Evolutionary conservation across 106 monocot genomes (phyloP), one percentile per base, ranked within the genome.

Genomic region (Dendrobium chrysotoxum): DNA sequence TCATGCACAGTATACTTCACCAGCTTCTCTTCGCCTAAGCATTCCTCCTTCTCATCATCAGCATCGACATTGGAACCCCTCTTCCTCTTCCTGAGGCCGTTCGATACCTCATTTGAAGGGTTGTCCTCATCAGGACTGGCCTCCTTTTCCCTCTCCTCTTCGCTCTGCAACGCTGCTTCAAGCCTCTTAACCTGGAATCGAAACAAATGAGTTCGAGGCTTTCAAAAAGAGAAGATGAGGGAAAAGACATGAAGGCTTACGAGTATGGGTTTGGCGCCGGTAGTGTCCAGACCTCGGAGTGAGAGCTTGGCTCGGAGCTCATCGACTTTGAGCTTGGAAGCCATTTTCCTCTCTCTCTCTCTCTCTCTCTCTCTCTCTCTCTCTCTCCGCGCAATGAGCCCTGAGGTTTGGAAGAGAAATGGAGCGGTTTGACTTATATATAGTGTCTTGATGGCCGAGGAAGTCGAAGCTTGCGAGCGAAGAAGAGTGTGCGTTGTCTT

Each of bases 281-380:
- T 21, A 25, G 81, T 64, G 78, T 85, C 83, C 77, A 91, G 83
- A 61, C 89, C 91, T 13, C 91, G 89, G 75, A 50, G 79, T 21
- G 78, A 38, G 30, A 94, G 93, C 89, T 89, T 80, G 6, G 86
- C 70, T 23, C 93, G 93, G 78, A 94, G 84, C 71, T 91, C 93
- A 50, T 81, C 87, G 23, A 89, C 86, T 64, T 85, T 87, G 81
- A 89, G 87, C 78, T 89, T 91, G n/a, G 87, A 80, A 61, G 87
- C 80, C 78, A 79, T 85, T 68, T 70, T 4, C 4, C 3, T 25
- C 61, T 61, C 61, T 23, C 61, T 21, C 4, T 21, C 61, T 23
- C 58, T n/a, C 58, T 58, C 58, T 58, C 58, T 4, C 58, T 54
- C 53, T 7, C 64, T 64, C 23, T n/a, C 26, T 25, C 28, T 5